Evolutionary conservation across 2,329 filamentous ascomycete genomes (phyloP).

Genomic region (Aspergillus vadensis): DNA sequence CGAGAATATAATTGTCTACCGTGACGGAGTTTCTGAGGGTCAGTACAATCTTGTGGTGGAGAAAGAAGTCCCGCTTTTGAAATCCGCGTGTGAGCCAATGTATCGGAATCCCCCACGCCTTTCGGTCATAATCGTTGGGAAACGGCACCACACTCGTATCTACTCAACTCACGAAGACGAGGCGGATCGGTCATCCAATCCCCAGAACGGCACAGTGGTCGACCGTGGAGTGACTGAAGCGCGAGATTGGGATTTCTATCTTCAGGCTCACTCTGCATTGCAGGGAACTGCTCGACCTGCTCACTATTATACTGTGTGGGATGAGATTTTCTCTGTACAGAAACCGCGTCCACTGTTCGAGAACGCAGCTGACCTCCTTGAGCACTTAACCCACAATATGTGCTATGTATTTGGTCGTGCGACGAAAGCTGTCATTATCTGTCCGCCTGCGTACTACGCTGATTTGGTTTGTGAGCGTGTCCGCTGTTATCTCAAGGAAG

Average conservation of each 20-base stretch:
- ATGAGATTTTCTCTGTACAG: conserved; percentile 64
- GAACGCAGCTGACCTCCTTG: conserved; percentile 65
- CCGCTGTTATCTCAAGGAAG: conserved; percentile 67
- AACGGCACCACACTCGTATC: conserved; percentile 86
- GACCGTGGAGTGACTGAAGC: conserved; percentile 79
- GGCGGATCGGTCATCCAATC: conserved; percentile 64
- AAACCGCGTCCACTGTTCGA: conserved; percentile 18
- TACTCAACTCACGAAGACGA: conserved; percentile 64
- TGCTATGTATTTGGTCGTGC: conserved; percentile 83
- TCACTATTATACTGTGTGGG: conserved; percentile 74
- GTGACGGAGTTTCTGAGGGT: conserved; percentile 86
- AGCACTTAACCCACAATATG: conserved; percentile 73
- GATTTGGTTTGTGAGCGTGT: conserved; percentile 81
- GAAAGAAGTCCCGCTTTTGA: conserved; percentile 59
- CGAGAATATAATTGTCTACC: conserved; percentile 77
- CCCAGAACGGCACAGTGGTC: conserved; percentile 75
- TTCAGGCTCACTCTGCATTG: conserved; percentile 77
- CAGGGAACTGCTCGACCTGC: conserved; percentile 82
- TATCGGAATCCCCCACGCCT: conserved; percentile 67
- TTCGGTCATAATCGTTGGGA: conserved; percentile 77
- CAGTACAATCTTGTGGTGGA: conserved; percentile 72
- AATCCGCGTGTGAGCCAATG: conserved; percentile 61
- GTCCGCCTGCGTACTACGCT: conserved; percentile 87
- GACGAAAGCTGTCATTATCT: conserved; percentile 83
- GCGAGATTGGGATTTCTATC: conserved; percentile 79